Evolutionary conservation across 2,329 filamentous ascomycete genomes (phyloP).

Genomic region (Calycina herbarum): DNA sequence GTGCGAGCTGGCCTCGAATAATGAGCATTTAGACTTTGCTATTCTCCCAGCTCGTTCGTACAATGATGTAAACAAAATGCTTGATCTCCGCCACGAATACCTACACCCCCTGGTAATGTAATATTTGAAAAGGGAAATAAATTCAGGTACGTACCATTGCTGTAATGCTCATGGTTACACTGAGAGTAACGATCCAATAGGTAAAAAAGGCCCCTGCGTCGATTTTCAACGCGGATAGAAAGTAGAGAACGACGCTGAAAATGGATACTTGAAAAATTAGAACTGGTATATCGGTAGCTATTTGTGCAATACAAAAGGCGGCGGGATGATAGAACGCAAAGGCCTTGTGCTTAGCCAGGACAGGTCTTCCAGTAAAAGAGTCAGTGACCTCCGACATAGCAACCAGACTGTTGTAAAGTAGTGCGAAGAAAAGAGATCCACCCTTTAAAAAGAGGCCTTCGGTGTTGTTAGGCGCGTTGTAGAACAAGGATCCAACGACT

Average conservation of each 20-base stretch:
- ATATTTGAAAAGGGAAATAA: too few species aligned
- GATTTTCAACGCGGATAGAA: slow-evolving; percentile 59
- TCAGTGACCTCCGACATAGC: slow-evolving; percentile 75
- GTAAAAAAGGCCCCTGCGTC: slow-evolving; percentile 65
- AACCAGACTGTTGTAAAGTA: slow-evolving; percentile 62
- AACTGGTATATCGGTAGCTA: slow-evolving; percentile 62
- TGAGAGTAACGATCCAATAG: slow-evolving; percentile 60
- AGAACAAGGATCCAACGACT: slow-evolving; percentile 78
- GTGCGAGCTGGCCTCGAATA: too few species aligned
- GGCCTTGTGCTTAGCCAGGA: slow-evolving; percentile 66
- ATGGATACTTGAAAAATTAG: slow-evolving; percentile 52
- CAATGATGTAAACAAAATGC: too few species aligned
- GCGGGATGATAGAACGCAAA: slow-evolving; percentile 70
- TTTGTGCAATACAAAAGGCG: slow-evolving; percentile 61
- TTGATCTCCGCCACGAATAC: too few species aligned
- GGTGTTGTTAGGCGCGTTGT: slow-evolving; percentile 60
- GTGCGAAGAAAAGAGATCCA: slow-evolving; percentile 62
- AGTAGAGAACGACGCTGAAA: slow-evolving; percentile 46
- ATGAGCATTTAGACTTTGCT: too few species aligned
- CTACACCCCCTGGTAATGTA: too few species aligned
- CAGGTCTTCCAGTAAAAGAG: slow-evolving; percentile 68
- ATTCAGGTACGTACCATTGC: slow-evolving; percentile 41
- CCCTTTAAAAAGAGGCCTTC: slow-evolving; percentile 62
- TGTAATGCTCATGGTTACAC: slow-evolving; percentile 61
- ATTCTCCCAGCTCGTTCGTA: too few species aligned